These are phyloP conservation scores for Triticum monococcum DNA, from an alignment of 176 grass and related monocot genomes.

Conservation along the genomic window DNA sequence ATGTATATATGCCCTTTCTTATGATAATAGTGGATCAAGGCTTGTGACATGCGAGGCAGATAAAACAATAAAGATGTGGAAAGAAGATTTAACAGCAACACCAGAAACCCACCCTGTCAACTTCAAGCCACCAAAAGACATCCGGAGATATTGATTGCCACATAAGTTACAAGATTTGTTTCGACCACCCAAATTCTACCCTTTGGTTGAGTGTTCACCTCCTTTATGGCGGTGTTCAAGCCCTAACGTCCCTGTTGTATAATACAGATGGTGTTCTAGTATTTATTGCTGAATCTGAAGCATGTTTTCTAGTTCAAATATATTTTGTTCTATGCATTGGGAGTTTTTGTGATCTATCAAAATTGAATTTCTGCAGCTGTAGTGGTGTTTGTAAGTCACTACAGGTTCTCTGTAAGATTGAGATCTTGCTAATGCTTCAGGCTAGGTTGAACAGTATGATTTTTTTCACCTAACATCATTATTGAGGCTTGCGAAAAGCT, in stretches of 20 bases:
- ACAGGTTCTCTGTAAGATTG: too few relatives aligned
- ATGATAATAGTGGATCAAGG: slow-evolving; percentile 80
- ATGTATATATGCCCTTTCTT: slow-evolving; percentile 88
- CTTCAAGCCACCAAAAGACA: slow-evolving; percentile 96
- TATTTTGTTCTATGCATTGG: not conserved
- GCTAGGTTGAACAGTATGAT: not conserved
- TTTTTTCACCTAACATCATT: not conserved
- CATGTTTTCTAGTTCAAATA: not conserved
- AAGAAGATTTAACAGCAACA: slow-evolving; percentile 78
- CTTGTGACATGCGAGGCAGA: slow-evolving; percentile 90
- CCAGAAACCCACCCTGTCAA: slow-evolving; percentile 85
- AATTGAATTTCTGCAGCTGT: not conserved
- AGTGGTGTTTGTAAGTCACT: not conserved
- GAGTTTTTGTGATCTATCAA: not conserved
- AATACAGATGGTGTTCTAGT: not conserved
- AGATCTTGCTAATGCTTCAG: too few relatives aligned
- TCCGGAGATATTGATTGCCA: slow-evolving; percentile 57
- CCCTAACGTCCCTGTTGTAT: not conserved
- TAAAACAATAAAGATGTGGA: slow-evolving; percentile 99
- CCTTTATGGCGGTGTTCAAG: not conserved
- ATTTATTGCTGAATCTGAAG: slow-evolving; percentile 7
- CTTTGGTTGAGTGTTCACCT: not conserved
- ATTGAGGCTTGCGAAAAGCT: not conserved
- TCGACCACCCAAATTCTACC: not conserved
- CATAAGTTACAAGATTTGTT: not conserved